Evolutionary conservation across 352 stramenopile species (phyloP), one percentile per base, ranked within the genome.

Genomic region (Blastocystis sp.): DNA sequence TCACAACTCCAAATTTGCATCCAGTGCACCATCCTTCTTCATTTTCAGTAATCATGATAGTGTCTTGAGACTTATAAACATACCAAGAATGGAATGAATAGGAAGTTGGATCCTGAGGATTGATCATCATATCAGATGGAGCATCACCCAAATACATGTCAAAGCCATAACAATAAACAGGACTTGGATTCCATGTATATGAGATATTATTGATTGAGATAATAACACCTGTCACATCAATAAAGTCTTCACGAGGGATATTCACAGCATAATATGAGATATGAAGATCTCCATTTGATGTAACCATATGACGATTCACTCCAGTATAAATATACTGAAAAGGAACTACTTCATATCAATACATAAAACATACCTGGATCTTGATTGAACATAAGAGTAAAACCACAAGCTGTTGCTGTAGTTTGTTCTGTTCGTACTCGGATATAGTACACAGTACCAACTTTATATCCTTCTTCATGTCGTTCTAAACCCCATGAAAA

Each of bases 371-470:
- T 39, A 73, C 61, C 61, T 24, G 35, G 69, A 19, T 16, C 7
- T 21, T 61, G n/a, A 54, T 56, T 49, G 43, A 57, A 80, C 43
- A 80, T 42, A 4, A 80, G 57, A 14, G n/a, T 37, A 42, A 63
- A 80, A 49, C 61, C 27, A 0, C 46, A 56, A 37, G 37, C 35
- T 39, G 57, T 52, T 39, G 69, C 59, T 12, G 61, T 54, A 12
- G 27, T 19, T 12, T 42, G n/a, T 14, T 61, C 27, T 11, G 32
- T 80, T 56, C 69, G n/a, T 21, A 56, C 37, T 27, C 69, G 69
- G 0, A 80, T 19, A 56, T 80, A 80, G 24, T 61, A 80, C 69
- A 80, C 69, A 19, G 32, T 54, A 54, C 69, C 69, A 27, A 80
- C 35, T n/a, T 27, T n/a, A 14, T 35, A 80, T 49, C 37, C n/a